These are phyloP conservation scores for Aspergillus jensenii DNA, from an alignment of 2,329 filamentous ascomycete genomes.

Conservation along the genomic window DNA sequence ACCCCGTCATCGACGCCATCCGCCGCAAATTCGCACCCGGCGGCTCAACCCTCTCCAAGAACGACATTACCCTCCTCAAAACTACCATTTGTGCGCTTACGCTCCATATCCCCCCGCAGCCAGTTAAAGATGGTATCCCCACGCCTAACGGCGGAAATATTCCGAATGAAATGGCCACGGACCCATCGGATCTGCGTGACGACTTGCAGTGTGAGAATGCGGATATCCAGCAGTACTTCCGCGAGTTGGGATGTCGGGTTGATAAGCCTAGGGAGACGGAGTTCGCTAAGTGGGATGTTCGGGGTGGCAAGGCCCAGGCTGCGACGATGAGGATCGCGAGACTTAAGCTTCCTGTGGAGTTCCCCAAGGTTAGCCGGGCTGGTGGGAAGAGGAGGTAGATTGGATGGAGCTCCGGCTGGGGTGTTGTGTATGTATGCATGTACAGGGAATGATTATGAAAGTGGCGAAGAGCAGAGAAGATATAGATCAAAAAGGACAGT, in stretches of 20 bases:
- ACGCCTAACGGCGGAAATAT: slow-evolving; percentile 37
- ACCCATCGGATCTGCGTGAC: slow-evolving; percentile 46
- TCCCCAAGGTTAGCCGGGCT: slow-evolving; percentile 64
- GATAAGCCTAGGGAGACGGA: slow-evolving; percentile 43
- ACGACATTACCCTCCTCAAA: slow-evolving; percentile 44
- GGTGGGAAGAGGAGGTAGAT: slow-evolving; percentile 22
- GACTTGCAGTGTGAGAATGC: slow-evolving; percentile 42
- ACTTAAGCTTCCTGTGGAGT: slow-evolving; percentile 74
- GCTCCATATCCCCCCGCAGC: slow-evolving; percentile 46
- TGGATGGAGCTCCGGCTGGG: no score
- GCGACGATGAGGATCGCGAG: slow-evolving; percentile 59
- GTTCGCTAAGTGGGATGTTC: slow-evolving; percentile 46
- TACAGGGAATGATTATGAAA: no score
- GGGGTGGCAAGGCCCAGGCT: slow-evolving; percentile 59
- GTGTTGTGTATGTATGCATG: no score
- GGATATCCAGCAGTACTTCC: slow-evolving; percentile 42
- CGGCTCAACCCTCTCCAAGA: slow-evolving; percentile 34
- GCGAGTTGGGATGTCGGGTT: slow-evolving; percentile 47
- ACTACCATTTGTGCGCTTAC: slow-evolving; percentile 48
- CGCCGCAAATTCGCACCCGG: slow-evolving; percentile 44
- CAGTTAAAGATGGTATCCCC: slow-evolving; percentile 36
- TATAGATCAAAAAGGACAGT: background rate
- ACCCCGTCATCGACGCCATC: slow-evolving; percentile 41
- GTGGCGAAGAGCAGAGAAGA: no score
- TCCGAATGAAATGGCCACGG: slow-evolving; percentile 41